phyloP scores from a whole-genome alignment of 495 filamentous ascomycete species.

The Xylaria cubensis region DNA sequence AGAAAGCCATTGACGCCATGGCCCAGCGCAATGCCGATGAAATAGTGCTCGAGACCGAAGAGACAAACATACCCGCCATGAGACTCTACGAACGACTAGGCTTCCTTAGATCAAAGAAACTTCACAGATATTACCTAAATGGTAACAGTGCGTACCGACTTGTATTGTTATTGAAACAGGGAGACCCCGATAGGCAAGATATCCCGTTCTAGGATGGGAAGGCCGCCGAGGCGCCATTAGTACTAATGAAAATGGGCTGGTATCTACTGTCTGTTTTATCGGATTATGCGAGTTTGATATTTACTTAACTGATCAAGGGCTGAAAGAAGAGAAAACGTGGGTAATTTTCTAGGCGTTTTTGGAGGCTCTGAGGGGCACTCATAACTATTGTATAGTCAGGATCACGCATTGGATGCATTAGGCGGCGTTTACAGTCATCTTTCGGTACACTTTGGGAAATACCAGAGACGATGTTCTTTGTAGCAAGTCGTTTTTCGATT shows the following conservation, averaged over 20 bases:
- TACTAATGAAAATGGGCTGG: background rate
- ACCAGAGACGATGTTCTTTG: background rate
- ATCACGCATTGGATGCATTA: conserved; percentile 29
- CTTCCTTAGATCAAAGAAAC: conserved; percentile 88
- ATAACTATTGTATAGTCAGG: conserved; percentile 9
- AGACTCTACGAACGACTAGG: conserved; percentile 93
- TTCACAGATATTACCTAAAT: conserved; percentile 96
- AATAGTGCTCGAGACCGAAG: conserved; percentile 96
- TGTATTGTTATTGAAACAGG: conserved; percentile 75
- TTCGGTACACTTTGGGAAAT: background rate
- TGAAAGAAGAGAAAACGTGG: conserved; percentile 4
- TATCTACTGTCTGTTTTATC: background rate
- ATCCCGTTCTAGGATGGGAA: conserved; percentile 34
- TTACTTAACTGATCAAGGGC: background rate
- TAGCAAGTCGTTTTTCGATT: conserved; percentile 4
- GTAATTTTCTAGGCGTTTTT: conserved; percentile 8
- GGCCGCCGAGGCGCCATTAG: background rate
- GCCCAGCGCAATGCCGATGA: conserved; percentile 83
- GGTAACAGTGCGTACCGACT: conserved; percentile 93
- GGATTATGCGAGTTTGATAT: background rate
- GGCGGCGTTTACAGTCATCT: conserved; percentile 21
- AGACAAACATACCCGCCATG: conserved; percentile 90
- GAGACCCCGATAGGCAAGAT: conserved; percentile 41
- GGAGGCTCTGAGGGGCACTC: background rate
- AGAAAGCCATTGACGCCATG: conserved; percentile 94